Conservation (phyloP, 2,329 filamentous ascomycete species). For the Thermomyces lanuginosus region DNA sequence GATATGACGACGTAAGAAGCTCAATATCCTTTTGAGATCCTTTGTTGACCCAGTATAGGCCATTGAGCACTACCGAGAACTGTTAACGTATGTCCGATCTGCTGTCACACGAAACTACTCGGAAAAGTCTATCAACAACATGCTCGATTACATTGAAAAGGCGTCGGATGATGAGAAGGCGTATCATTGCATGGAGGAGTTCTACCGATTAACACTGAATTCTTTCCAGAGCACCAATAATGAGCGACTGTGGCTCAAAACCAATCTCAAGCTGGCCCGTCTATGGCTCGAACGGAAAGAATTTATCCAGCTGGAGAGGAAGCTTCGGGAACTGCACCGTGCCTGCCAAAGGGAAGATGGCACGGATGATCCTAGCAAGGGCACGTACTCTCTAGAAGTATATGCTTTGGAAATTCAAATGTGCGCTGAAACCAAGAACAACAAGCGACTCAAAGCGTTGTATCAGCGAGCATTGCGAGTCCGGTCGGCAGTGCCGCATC, state of each 20-base stretch:
- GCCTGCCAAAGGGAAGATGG: conserved; percentile 80
- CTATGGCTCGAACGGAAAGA: conserved; percentile 84
- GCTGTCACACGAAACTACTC: conserved; percentile 96
- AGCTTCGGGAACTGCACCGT: conserved; percentile 73
- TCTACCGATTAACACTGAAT: conserved; percentile 83
- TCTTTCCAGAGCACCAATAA: conserved; percentile 98
- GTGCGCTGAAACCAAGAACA: conserved; percentile 92
- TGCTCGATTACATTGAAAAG: conserved; percentile 96
- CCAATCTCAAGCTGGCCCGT: conserved; percentile 89
- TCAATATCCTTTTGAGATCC: too few relatives aligned
- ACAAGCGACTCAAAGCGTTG: conserved; percentile 84
- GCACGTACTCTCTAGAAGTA: conserved; percentile 87
- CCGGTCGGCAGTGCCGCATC: conserved; percentile 91
- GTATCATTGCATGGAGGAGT: conserved; percentile 74
- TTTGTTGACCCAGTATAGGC: too few relatives aligned
- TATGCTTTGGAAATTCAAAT: conserved; percentile 98
- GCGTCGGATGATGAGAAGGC: conserved; percentile 56
- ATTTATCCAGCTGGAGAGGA: conserved; percentile 62
- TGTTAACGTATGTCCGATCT: conserved; percentile 92
- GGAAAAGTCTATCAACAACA: conserved; percentile 98
- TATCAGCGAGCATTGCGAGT: conserved; percentile 87
- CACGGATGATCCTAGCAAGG: conserved; percentile 70
- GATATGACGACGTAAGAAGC: conserved; percentile 62
- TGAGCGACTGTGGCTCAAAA: conserved; percentile 92
- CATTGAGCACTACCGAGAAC: conserved; percentile 79